phyloP scores from a whole-genome alignment of 352 stramenopile species.

The Pythium brassicae region DNA sequence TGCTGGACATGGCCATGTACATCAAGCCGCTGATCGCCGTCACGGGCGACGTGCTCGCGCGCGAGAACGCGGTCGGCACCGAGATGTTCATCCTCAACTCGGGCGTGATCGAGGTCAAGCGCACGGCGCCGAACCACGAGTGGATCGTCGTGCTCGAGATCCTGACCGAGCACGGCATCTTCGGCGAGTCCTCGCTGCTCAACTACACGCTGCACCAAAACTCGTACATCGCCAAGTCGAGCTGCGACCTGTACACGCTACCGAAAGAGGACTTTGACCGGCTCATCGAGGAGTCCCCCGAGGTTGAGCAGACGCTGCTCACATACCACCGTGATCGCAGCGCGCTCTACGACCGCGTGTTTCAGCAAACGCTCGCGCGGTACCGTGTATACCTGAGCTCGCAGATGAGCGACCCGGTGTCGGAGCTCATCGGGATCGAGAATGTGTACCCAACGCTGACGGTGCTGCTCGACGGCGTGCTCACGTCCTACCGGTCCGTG shows the following conservation, averaged over 20 bases:
- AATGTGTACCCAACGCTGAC: slow-evolving; percentile 69
- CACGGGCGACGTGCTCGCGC: slow-evolving; percentile 55
- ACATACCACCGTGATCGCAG: slow-evolving; percentile 61
- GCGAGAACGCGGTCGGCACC: slow-evolving; percentile 57
- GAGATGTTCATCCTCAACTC: slow-evolving; percentile 85
- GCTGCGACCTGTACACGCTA: slow-evolving; percentile 72
- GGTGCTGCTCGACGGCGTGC: slow-evolving; percentile 51
- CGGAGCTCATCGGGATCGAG: slow-evolving; percentile 46
- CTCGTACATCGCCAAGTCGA: slow-evolving; percentile 66
- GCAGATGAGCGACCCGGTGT: slow-evolving; percentile 50
- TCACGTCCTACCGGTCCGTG: slow-evolving; percentile 60
- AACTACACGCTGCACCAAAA: slow-evolving; percentile 75
- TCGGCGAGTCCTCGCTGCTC: slow-evolving; percentile 64
- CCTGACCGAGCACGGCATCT: slow-evolving; percentile 58
- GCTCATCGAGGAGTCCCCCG: slow-evolving; percentile 76
- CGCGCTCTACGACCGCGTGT: slow-evolving; percentile 59
- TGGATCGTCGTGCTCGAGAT: slow-evolving; percentile 79
- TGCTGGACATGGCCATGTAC: slow-evolving; percentile 84
- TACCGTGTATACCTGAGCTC: slow-evolving; percentile 62
- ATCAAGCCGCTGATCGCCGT: slow-evolving; percentile 80
- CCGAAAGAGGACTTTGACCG: slow-evolving; percentile 79
- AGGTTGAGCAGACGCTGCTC: slow-evolving; percentile 55
- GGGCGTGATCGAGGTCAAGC: slow-evolving; percentile 65
- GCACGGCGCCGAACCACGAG: slow-evolving; percentile 40
- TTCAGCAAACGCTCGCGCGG: slow-evolving; percentile 61